Evolutionary conservation across 176 grass and related monocot species (phyloP), one percentile per base, ranked within the genome.

Genomic region (Aegilops tauschii): DNA sequence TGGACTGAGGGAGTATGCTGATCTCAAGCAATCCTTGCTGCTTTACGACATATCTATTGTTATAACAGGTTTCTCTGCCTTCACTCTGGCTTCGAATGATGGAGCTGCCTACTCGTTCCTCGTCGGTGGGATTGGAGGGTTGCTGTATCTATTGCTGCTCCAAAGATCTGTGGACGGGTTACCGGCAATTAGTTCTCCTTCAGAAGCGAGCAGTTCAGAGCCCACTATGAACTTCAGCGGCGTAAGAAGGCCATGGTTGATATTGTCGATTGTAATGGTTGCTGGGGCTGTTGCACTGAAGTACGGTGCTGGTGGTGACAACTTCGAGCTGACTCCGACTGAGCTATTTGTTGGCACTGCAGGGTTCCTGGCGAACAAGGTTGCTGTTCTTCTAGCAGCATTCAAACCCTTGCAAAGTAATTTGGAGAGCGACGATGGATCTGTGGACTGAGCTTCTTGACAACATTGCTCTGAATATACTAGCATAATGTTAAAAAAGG

Each of bases 1-100:
- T 73, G 89, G 92, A 21, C 84, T 95, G 87, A 92, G 71, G 69
- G 92, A 94, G 65, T 98, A 98, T 56, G 90, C 88, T 9, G 76
- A 98, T 82, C 93, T 98, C 40, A 98, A 98, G 72, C 90, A 95
- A 52, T 95, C 96, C 36, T 74, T 95, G 69, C 82, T 98, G 76
- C 82, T 92, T 62, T 95, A 98, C 9, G 90, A 98, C 65, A 69
- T 90, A 44, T 84, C 83, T 73, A 91, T 98, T 71, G 78, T 95
- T 75, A 89, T 89, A 70, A 86, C 86, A 12, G 93, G 96, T 83
- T 98, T 88, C 86, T 85, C 84, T 3, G 82, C 63, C 44, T 92
- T 98, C 71, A 88, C 65, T 71, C 86, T 98, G 62, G 80, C 81
- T 85, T 86, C 87, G 1, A 75, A 87, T 66, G 93, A 92, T 40